Conservation (phyloP, 352 stramenopile genomes). For the Phytophthora capsici region DNA sequence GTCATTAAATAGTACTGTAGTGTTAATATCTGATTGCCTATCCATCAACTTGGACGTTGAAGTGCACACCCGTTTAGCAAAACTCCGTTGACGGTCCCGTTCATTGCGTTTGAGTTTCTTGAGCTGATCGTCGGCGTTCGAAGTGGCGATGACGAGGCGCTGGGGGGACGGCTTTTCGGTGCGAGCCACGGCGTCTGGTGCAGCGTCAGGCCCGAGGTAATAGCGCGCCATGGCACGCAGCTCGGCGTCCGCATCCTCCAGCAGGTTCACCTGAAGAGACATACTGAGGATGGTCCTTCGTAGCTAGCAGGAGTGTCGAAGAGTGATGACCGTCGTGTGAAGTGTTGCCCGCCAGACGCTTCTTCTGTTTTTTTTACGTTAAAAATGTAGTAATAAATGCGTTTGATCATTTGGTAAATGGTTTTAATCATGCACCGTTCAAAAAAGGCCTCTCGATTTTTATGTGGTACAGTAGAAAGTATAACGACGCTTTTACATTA, state of each 20-base stretch:
- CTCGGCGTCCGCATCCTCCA: constrained; percentile 14
- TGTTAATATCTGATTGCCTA: constrained; percentile 5
- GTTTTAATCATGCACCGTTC: no score
- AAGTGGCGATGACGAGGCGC: neutral
- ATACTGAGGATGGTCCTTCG: constrained; percentile 1
- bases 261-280: constrained; percentile 4
- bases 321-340: constrained; percentile 22
- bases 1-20: neutral
- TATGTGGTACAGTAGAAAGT: no score
- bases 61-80: constrained; percentile 54
- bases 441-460: no score
- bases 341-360: constrained; percentile 2
- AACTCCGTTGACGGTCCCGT: constrained; percentile 61
- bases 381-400: neutral
- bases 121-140: constrained; percentile 18
- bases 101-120: constrained; percentile 62
- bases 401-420: neutral
- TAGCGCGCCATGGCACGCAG: constrained; percentile 27
- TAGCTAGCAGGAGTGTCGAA: constrained; percentile 4
- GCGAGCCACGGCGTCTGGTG: neutral
- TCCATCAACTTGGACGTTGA: constrained; percentile 1
- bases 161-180: constrained; percentile 24
- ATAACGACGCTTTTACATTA: no score
- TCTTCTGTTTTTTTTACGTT: no score
- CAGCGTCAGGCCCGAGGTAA: constrained; percentile 24